Evolutionary conservation across 2,329 filamentous ascomycete species (phyloP), one percentile per base, ranked within the genome.

Genomic region (Cladosporium phlei): DNA sequence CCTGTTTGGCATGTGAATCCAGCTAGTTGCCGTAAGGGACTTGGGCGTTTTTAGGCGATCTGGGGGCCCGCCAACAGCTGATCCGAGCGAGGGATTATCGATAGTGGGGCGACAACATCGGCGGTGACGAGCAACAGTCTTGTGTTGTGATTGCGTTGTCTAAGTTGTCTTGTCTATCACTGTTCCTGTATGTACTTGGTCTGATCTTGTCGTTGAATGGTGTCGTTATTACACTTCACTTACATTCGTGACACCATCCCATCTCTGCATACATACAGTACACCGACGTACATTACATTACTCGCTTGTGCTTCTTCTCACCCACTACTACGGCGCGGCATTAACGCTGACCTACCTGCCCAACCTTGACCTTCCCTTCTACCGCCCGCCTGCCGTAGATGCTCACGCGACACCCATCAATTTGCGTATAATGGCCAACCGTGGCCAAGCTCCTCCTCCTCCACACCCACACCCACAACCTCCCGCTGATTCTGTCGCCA

Each of bases 91-190:
- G 29, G 16, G 37, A 27, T 28, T 39, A 22, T n/a, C 34, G 42
- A 32, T 29, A n/a, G n/a, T n/a, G n/a, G n/a, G 42, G 42, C 32
- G 42, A 45, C 16, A 8, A 37, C 21, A 43, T 37, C 42, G 42
- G 42, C 29, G 39, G 42, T 45, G 42, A 45, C 40, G 40, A 45
- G 32, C 30, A 28, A 34, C 42, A 45, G 29, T 43, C 39, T 45
- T 35, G 40, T 24, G 25, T 34, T n/a, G n/a, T n/a, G n/a, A n/a
- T n/a, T n/a, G n/a, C n/a, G n/a, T n/a, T n/a, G n/a, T n/a, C n/a
- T n/a, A n/a, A n/a, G n/a, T n/a, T n/a, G n/a, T n/a, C n/a, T n/a
- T n/a, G n/a, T n/a, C n/a, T n/a, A n/a, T n/a, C n/a, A n/a, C n/a
- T n/a, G n/a, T n/a, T n/a, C n/a, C n/a, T n/a, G n/a, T n/a, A n/a